These are phyloP conservation scores for Apiospora marii DNA, from an alignment of 2,329 filamentous ascomycete genomes.

Conservation along the genomic window DNA sequence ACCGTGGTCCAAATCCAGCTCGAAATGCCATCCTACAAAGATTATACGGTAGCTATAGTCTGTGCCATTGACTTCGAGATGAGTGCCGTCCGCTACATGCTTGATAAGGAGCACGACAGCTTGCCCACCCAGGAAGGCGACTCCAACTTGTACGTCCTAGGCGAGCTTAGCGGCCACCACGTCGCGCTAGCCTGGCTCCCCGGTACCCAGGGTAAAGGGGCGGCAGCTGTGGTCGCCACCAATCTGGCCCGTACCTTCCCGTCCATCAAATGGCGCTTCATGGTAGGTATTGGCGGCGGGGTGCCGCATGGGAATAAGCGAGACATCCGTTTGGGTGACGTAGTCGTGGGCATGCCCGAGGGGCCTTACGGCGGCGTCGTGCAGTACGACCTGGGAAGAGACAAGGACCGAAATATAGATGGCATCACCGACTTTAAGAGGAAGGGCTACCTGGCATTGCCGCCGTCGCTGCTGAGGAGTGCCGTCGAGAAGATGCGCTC, in stretches of 20 bases:
- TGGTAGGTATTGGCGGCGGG: slow-evolving; percentile 32
- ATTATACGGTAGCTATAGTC: slow-evolving; percentile 38
- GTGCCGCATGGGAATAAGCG: slow-evolving; percentile 25
- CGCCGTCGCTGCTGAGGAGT: slow-evolving; percentile 29
- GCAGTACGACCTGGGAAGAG: slow-evolving; percentile 44
- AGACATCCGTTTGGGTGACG: slow-evolving; percentile 44
- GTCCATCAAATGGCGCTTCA: slow-evolving; percentile 35
- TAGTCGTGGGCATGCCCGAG: slow-evolving; percentile 39
- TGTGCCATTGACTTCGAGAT: slow-evolving; percentile 39
- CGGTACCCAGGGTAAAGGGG: slow-evolving; percentile 36
- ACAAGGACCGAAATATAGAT: no score
- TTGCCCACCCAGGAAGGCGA: slow-evolving; percentile 32
- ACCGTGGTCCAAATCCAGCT: no score
- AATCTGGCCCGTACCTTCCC: slow-evolving; percentile 38
- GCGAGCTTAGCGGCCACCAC: slow-evolving; percentile 38
- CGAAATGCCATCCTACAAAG: slow-evolving; percentile 24
- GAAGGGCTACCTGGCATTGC: slow-evolving; percentile 32
- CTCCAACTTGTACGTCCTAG: slow-evolving; percentile 38
- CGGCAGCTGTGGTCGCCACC: slow-evolving; percentile 36
- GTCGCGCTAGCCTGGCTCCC: slow-evolving; percentile 41
- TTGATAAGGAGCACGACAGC: slow-evolving; percentile 38
- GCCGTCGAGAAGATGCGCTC: slow-evolving; percentile 32
- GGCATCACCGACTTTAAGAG: no score
- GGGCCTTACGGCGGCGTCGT: slow-evolving; percentile 36
- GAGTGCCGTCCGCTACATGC: slow-evolving; percentile 40